Percentiles rank a stretch among this genome's conserved stretches.
Conservation (phyloP, 441 rosid genomes). For the Croton laevigatus region DNA sequence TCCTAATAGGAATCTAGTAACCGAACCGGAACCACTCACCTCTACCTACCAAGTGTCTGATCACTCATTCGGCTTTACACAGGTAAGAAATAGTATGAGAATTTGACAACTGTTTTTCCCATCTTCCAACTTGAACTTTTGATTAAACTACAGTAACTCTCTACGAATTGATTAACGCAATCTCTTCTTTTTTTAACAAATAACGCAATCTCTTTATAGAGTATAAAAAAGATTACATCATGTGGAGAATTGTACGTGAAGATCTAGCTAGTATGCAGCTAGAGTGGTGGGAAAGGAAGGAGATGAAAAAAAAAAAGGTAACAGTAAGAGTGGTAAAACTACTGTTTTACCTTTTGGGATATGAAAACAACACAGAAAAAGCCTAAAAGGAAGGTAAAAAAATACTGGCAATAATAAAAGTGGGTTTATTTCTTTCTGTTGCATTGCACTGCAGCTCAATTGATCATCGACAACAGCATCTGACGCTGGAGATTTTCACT, state of each 20-base stretch:
- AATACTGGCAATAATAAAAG: too few relatives aligned
- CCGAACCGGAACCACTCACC: too few relatives aligned
- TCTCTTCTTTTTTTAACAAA: too few relatives aligned
- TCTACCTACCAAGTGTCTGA: too few relatives aligned
- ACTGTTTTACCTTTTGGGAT: neutral
- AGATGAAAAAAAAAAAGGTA: neutral
- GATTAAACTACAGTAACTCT: too few relatives aligned
- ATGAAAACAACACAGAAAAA: conserved; percentile 2
- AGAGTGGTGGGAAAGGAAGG: neutral
- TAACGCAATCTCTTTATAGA: neutral
- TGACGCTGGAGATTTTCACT: conserved; percentile 3
- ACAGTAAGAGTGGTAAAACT: neutral
- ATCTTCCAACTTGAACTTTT: too few relatives aligned
- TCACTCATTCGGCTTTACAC: too few relatives aligned
- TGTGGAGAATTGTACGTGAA: conserved; percentile 12
- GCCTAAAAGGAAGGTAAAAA: neutral
- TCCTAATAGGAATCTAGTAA: too few relatives aligned
- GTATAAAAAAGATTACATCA: neutral
- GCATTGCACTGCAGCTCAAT: neutral
- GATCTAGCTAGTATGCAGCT: conserved; percentile 19
- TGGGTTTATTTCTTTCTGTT: neutral
- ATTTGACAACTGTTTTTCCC: too few relatives aligned
- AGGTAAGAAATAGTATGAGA: too few relatives aligned
- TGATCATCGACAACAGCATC: neutral
- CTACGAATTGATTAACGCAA: too few relatives aligned